A percentile compares a stretch with the other conserved stretches of the same genome.
phyloP scores from a whole-genome alignment of 2,329 filamentous ascomycete species.

The Chaetomiaceae sp. region DNA sequence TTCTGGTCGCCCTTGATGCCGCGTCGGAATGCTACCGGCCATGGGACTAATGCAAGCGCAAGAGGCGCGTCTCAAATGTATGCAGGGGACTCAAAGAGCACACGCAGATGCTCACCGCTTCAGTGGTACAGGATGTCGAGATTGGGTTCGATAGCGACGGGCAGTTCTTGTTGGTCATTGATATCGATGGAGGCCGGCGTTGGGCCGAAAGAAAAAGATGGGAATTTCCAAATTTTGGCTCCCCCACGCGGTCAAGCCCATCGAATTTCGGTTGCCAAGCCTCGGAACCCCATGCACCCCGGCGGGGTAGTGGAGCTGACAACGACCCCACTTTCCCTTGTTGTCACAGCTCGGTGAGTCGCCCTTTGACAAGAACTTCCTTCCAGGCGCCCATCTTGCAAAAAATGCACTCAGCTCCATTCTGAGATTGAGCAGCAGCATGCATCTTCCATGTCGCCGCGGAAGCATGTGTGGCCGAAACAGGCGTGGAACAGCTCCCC shows the following conservation, averaged over 20 bases:
- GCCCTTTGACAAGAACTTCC: background rate
- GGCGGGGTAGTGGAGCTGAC: background rate
- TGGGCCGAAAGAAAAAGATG: background rate
- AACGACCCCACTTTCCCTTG: background rate
- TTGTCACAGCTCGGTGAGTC: background rate
- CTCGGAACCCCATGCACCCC: conserved; percentile 7
- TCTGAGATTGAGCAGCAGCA: too few relatives aligned
- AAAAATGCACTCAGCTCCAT: too few relatives aligned
- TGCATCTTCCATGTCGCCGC: too few relatives aligned
- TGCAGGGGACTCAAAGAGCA: conserved; percentile 1
- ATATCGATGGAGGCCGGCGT: background rate
- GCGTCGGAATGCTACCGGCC: background rate
- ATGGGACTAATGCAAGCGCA: conserved; percentile 6
- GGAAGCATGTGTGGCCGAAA: background rate
- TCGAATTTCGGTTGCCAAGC: conserved; percentile 10
- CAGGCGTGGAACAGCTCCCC: background rate
- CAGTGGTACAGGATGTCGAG: background rate
- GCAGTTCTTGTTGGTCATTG: conserved; percentile 4
- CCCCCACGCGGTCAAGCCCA: conserved; percentile 14
- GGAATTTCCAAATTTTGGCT: conserved; percentile 11
- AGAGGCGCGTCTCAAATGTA: background rate
- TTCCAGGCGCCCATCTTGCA: too few relatives aligned
- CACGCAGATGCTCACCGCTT: conserved; percentile 10
- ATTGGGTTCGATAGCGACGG: background rate
- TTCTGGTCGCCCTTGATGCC: too few relatives aligned